Evolutionary conservation across 352 stramenopile species (phyloP), one percentile per base, ranked within the genome.

Genomic region (Pythium volutum): DNA sequence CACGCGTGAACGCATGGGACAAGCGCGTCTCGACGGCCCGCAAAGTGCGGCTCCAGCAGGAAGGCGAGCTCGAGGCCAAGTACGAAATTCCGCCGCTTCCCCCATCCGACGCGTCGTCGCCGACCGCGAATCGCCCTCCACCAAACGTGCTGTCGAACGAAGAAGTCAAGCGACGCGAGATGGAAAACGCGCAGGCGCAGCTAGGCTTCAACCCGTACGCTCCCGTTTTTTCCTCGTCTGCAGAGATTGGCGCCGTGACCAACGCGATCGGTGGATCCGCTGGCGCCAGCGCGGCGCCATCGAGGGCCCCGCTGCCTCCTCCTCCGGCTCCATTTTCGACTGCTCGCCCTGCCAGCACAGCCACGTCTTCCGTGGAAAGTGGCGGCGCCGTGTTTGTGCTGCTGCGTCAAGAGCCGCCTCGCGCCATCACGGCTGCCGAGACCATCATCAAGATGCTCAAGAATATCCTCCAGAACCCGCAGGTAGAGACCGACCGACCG

Each of bases 191-290:
- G 3, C 77, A 88, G 22, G 55, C 70, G 9, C 74, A 89, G 48
- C 74, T 90, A 48, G 81, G 81, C 1, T 91, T 91, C 51, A 91
- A 91, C 38, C 81, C 81, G 34, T 91, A 91, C 54, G 76, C 70
- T 22, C 79, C 74, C 4, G 83, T 76, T 20, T 88, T 91, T 49
- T 79, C 81, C 18, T 91, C 81, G 1, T 87, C 77, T 1, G 78
- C 68, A 4, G 75, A 88, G 49, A 79, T 77, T 20, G 72, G 69
- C 11, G 72, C 76, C 2, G 70, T 70, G 36, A 88, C 87, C 62
- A 85, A 88, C 52, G 67, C 64, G 3, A 86, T 90, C 55, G 74
- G 69, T 4, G 66, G 51, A 26, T 46, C 23, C 23, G 41, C n/a
- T 42, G 16, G 39, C 27, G 29, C 49, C 49, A 55, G n/a, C 25